phyloP scores from a whole-genome alignment of 169 alveolate species.

The Plasmodium cynomolgi region DNA sequence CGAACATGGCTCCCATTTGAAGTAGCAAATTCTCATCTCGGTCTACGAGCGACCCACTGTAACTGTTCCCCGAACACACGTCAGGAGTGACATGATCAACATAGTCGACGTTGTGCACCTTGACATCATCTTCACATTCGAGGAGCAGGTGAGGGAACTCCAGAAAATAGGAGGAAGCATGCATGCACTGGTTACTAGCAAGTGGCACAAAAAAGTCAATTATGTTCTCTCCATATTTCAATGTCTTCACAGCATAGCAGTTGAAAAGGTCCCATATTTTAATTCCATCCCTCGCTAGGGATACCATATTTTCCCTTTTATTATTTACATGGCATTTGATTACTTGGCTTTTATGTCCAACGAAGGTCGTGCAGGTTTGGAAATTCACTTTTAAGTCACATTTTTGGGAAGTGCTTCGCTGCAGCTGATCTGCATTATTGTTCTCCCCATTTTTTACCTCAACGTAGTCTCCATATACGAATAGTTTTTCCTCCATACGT shows the following conservation, averaged over 20 bases:
- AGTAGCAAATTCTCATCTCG: conserved; percentile 26
- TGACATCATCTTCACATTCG: conserved; percentile 64
- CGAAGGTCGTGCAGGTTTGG: conserved; percentile 42
- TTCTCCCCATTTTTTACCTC: neutral
- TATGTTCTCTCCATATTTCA: conserved; percentile 72
- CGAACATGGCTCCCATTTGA: conserved; percentile 61
- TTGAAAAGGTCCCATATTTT: conserved; percentile 70
- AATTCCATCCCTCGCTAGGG: conserved; percentile 72
- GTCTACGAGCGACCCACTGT: neutral
- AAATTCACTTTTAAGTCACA: conserved; percentile 1
- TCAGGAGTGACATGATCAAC: neutral
- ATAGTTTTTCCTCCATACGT: neutral
- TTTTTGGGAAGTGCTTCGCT: neutral
- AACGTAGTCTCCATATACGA: conserved; percentile 21
- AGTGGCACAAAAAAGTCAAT: conserved; percentile 57
- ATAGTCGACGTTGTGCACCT: conserved; percentile 8
- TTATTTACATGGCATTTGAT: conserved; percentile 70
- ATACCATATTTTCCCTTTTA: conserved; percentile 50
- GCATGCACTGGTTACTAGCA: neutral
- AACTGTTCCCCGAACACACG: neutral
- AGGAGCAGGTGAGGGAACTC: conserved; percentile 47
- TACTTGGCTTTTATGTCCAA: conserved; percentile 69
- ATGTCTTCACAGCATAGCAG: conserved; percentile 60
- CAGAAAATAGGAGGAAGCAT: conserved; percentile 20
- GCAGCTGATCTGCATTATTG: neutral